phyloP scores from a whole-genome alignment of 441 rosid species.

The Mallotus repandus region DNA sequence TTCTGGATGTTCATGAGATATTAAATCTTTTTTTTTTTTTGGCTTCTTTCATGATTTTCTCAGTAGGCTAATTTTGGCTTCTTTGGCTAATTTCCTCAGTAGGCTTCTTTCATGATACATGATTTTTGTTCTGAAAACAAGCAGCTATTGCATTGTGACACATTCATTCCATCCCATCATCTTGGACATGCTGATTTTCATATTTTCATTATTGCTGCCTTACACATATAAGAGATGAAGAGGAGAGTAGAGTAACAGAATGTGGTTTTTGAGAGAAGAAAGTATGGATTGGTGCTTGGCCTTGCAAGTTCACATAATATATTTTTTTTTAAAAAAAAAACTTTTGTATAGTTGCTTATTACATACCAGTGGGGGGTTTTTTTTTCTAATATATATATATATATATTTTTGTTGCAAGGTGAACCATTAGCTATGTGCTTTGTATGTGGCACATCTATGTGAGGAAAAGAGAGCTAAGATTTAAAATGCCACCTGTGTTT shows the following conservation, averaged over 20 bases:
- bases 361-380: background rate
- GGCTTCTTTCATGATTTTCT: no score
- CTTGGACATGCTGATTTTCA: no score
- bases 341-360: background rate
- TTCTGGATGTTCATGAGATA: no score
- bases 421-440: background rate
- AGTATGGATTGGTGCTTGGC: background rate
- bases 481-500: background rate
- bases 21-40: no score
- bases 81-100: no score
- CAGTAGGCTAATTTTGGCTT: no score
- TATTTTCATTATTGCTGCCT: no score
- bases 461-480: background rate
- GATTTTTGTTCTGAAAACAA: no score
- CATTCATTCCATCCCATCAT: no score
- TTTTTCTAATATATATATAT: background rate
- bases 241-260: background rate
- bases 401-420: background rate
- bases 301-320: background rate
- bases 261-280: background rate
- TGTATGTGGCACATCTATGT: background rate
- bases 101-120: no score
- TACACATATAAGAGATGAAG: background rate
- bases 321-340: background rate
- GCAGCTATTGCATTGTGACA: no score